These are phyloP conservation scores for Backusella liffmaniae DNA, from an alignment of 192 early-diverging fungal genomes.

Conservation along the genomic window DNA sequence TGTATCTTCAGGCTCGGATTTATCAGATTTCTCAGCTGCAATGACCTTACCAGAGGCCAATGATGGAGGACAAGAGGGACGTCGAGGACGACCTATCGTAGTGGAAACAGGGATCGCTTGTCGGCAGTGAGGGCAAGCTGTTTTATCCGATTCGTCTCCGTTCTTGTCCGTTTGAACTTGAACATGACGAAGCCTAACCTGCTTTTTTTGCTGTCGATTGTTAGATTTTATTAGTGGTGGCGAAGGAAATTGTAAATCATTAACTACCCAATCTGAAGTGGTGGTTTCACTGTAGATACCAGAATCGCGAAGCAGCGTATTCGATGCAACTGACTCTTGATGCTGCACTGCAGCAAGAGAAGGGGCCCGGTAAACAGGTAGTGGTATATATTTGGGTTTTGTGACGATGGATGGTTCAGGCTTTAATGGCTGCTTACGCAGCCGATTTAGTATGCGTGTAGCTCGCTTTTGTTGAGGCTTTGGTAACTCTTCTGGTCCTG, in stretches of 20 bases:
- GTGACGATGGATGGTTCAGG: background rate
- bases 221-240: slow-evolving; percentile 2
- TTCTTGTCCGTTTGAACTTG: slow-evolving; percentile 21
- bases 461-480: slow-evolving; percentile 14
- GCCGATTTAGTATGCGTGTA: slow-evolving; percentile 17
- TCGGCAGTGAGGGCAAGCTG: slow-evolving; percentile 17
- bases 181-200: slow-evolving; percentile 18
- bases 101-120: background rate
- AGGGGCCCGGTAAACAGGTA: slow-evolving; percentile 19
- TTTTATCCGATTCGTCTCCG: background rate
- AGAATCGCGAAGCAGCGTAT: slow-evolving; percentile 18
- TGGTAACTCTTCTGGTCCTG: slow-evolving; percentile 18
- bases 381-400: slow-evolving; percentile 16
- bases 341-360: background rate
- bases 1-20: background rate
- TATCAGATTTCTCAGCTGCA: background rate
- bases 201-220: slow-evolving; percentile 8
- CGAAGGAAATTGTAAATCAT: slow-evolving; percentile 1
- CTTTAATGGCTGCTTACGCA: slow-evolving; percentile 14
- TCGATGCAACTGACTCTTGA: background rate
- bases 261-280: background rate
- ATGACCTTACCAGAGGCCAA: slow-evolving; percentile 14
- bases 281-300: slow-evolving; percentile 21
- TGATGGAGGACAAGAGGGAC: slow-evolving; percentile 15
- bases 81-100: background rate